Evolutionary conservation across 2,329 filamentous ascomycete species (phyloP), one percentile per base, ranked within the genome.

Genomic region (Colletotrichum spaethianum): DNA sequence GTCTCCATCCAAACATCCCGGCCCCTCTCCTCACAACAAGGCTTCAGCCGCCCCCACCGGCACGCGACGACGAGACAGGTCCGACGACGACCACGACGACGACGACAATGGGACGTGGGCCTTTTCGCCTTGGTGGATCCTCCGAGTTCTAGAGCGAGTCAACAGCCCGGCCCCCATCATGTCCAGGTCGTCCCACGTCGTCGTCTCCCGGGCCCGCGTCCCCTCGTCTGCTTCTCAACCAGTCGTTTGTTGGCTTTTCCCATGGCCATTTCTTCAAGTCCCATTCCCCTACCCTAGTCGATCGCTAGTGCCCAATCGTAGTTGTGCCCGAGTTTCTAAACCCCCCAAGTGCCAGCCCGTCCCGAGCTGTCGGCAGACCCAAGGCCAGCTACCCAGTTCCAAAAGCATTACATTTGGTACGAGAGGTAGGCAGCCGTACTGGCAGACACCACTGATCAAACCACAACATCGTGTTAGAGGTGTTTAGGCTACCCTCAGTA

Each of bases 81-180:
- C 50, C 50, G 46, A 42, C 59, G 48, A 63, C 40, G 28, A 59
- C 26, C 33, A 31, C 33, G n/a, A 57, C 40, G 26, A 28, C 23
- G 53, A 31, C 36, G 48, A 28, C 26, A 55, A 44, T 50, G 61
- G 50, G 50, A 36, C 28, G 55, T 44, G 61, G 44, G 26, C 55
- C 46, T 60, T 23, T 38, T 23, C 38, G 31, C 20, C 63, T 40
- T 3, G 46, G 63, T 50, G 67, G 63, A 40, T 40, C 48, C 23
- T 38, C 46, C 46, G 50, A 53, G 64, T 52, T 69, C 69, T 72
- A 59, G 69, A 72, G 69, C 69, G 69, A 72, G 69, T 72, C 69
- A 72, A 72, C 59, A 63, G 65, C 65, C 69, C 44, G 46, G 69
- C 59, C 63, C 64, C 42, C 18, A 52, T 56, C 33, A 3, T 36